Evolutionary conservation across 2,329 filamentous ascomycete species (phyloP).

Genomic region (Cercospora canescens): DNA sequence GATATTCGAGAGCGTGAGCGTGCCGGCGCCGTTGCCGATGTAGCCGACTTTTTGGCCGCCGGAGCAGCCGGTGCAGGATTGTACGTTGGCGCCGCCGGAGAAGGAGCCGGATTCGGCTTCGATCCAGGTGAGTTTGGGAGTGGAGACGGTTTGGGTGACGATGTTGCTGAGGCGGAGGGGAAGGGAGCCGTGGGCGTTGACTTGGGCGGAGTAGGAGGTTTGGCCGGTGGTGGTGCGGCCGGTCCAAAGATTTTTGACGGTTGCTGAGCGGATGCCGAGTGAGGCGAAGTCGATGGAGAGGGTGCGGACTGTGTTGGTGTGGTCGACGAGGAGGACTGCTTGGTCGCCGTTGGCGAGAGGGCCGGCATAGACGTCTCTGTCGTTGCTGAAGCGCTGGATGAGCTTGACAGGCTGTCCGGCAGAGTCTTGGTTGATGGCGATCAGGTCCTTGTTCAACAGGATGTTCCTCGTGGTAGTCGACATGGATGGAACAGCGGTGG

Average conservation of each 20-base stretch:
- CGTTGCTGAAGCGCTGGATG: constrained; percentile 41
- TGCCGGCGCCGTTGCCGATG: constrained; percentile 23
- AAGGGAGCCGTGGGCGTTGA: constrained; percentile 33
- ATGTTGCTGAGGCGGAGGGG: constrained; percentile 39
- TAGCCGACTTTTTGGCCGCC: constrained; percentile 36
- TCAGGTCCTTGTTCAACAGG: constrained; percentile 54
- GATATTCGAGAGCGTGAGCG: constrained; percentile 34
- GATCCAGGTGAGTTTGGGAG: constrained; percentile 32
- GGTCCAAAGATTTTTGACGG: constrained; percentile 40
- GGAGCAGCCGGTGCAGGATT: constrained; percentile 38
- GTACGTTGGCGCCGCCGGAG: constrained; percentile 32
- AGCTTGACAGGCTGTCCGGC: constrained; percentile 55
- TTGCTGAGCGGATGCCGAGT: constrained; percentile 38
- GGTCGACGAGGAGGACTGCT: constrained; percentile 42
- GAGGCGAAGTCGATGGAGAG: constrained; percentile 35
- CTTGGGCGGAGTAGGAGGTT: constrained; percentile 25
- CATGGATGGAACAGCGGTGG: constrained; percentile 20
- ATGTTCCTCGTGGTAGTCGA: constrained; percentile 27
- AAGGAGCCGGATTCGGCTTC: constrained; percentile 35
- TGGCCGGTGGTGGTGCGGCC: constrained; percentile 20
- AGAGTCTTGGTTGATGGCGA: constrained; percentile 60
- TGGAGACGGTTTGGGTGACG: constrained; percentile 13
- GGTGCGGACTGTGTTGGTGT: constrained; percentile 36
- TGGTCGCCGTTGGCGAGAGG: constrained; percentile 37
- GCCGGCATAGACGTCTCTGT: constrained; percentile 43